Conservation (phyloP, 2,329 filamentous ascomycete species). For the Calonectria fujianensis region DNA sequence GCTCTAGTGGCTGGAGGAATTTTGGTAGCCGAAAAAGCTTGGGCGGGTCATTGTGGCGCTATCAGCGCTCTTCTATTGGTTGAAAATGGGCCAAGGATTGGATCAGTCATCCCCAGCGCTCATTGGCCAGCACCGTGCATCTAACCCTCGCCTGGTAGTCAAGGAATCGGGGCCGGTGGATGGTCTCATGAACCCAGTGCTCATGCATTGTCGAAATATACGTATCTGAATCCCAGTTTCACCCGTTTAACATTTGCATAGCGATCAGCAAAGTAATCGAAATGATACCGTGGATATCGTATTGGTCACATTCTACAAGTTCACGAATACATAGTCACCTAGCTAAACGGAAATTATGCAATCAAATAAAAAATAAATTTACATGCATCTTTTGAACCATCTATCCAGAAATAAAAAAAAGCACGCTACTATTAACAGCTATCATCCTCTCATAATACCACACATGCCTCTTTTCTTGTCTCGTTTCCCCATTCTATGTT, state of each 20-base stretch:
- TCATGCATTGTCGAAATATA: not conserved
- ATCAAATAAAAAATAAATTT: slow-evolving; percentile 13
- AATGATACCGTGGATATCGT: too few species aligned
- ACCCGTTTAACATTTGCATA: not conserved
- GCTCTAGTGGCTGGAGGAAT: slow-evolving; percentile 31
- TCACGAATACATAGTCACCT: not conserved
- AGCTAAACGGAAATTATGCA: not conserved
- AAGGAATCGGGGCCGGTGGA: not conserved
- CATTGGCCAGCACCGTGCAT: not conserved
- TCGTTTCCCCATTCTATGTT: not conserved
- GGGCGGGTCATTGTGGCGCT: slow-evolving; percentile 22
- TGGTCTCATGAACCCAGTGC: not conserved
- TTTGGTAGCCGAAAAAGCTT: slow-evolving; percentile 28
- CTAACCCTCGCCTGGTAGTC: not conserved
- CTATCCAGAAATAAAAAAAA: slow-evolving; percentile 19
- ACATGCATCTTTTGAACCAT: slow-evolving; percentile 2
- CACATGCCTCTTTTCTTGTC: not conserved
- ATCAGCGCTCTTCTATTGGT: slow-evolving; percentile 13
- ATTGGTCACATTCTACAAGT: not conserved
- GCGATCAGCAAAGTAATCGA: not conserved
- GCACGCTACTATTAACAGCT: slow-evolving; percentile 18
- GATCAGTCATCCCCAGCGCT: slow-evolving; percentile 4
- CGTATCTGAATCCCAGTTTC: not conserved
- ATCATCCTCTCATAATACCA: slow-evolving; percentile 14
- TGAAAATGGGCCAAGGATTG: slow-evolving; percentile 5